These are phyloP conservation scores for Metschnikowia orientalis DNA, from an alignment of 805 yeast genomes.

Conservation along the genomic window DNA sequence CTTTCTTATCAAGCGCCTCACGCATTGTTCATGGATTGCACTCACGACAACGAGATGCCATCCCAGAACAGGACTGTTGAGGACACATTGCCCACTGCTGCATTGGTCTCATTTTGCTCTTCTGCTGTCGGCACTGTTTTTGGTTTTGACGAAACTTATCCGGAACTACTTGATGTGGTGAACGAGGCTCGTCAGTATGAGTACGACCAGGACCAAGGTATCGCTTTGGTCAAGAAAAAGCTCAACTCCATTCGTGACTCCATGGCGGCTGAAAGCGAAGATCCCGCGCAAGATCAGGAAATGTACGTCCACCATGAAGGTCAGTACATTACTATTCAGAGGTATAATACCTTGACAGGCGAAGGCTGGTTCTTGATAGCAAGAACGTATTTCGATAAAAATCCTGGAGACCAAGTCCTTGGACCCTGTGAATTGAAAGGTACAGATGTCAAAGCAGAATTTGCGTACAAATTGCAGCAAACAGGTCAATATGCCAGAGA, in stretches of 20 bases:
- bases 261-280: conserved; percentile 55
- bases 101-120: conserved; percentile 85
- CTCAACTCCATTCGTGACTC: conserved; percentile 55
- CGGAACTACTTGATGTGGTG: conserved; percentile 75
- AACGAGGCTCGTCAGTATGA: conserved; percentile 64
- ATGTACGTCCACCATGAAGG: conserved; percentile 94
- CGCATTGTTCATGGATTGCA: conserved; percentile 95
- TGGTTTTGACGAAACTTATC: conserved; percentile 93
- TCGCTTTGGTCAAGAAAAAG: conserved; percentile 63
- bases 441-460: conserved; percentile 51
- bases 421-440: conserved; percentile 59
- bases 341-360: conserved; percentile 80
- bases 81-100: conserved; percentile 93
- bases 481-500: conserved; percentile 46
- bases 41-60: conserved; percentile 93
- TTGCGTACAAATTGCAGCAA: conserved; percentile 53
- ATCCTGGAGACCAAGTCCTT: conserved; percentile 47
- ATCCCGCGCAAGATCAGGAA: conserved; percentile 59
- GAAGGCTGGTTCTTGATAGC: conserved; percentile 87
- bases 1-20: conserved; percentile 76
- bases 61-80: conserved; percentile 86
- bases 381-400: conserved; percentile 62
- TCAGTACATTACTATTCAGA: conserved; percentile 84
- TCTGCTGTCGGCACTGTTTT: conserved; percentile 92
- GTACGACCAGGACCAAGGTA: conserved; percentile 51